Percentiles rank a stretch among this genome's conserved stretches.
phyloP scores from a whole-genome alignment of 2,329 filamentous ascomycete species.

The Paracamarosporium sp. region DNA sequence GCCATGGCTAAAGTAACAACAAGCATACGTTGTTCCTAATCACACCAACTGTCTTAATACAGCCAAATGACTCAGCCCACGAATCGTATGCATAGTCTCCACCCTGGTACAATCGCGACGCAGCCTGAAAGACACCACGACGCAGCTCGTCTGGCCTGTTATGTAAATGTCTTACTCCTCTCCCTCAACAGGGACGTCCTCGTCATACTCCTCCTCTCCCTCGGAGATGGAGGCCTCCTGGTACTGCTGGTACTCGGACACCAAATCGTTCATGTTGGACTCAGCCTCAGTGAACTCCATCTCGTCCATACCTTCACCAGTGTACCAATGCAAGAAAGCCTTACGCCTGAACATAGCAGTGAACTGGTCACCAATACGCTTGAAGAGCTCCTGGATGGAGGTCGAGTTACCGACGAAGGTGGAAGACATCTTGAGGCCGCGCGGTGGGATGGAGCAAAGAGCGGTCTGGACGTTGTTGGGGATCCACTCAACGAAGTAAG shows the following conservation, averaged over 20 bases:
- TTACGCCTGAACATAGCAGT: slow-evolving; percentile 99
- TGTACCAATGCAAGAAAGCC: slow-evolving; percentile 99
- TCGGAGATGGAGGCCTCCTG: slow-evolving; percentile 98
- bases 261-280: slow-evolving; percentile 99
- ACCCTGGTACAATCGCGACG: slow-evolving; percentile 16
- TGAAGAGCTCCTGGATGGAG: slow-evolving; percentile 99
- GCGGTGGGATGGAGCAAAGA: slow-evolving; percentile 97
- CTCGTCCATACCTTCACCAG: slow-evolving; percentile 99
- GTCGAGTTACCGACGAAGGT: slow-evolving; percentile 99
- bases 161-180: slow-evolving; percentile 62
- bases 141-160: not conserved
- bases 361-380: slow-evolving; percentile 99
- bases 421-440: slow-evolving; percentile 98
- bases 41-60: slow-evolving; percentile 18
- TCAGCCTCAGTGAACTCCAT: slow-evolving; percentile 99
- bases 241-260: slow-evolving; percentile 99
- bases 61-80: slow-evolving; percentile 32
- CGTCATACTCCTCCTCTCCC: slow-evolving; percentile 93
- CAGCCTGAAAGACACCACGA: slow-evolving; percentile 10
- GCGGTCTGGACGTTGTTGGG: slow-evolving; percentile 99
- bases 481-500: slow-evolving; percentile 99
- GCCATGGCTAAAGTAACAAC: slow-evolving; percentile 19
- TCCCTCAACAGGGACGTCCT: slow-evolving; percentile 76
- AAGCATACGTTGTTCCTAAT: slow-evolving; percentile 12
- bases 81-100: slow-evolving; percentile 29